Conservation (phyloP, 2,329 filamentous ascomycete species). For the Colletotrichum gigasporum region DNA sequence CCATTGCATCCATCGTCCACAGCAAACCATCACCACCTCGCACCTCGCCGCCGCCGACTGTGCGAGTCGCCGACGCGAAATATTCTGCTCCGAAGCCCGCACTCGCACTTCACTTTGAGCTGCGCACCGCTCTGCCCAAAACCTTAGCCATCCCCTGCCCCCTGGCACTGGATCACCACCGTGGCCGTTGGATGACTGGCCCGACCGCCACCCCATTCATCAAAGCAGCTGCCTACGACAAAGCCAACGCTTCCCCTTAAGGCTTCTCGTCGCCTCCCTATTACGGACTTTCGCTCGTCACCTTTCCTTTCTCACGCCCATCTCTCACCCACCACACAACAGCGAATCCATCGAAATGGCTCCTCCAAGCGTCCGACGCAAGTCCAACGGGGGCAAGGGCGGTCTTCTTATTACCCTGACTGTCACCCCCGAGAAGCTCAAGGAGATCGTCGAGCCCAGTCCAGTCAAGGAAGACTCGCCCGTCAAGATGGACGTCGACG, state of each 20-base stretch:
- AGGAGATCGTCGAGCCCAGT: slow-evolving; percentile 57
- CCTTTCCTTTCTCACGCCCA: background rate
- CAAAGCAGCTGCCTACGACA: slow-evolving; percentile 29
- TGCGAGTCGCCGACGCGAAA: slow-evolving; percentile 29
- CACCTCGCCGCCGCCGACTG: slow-evolving; percentile 18
- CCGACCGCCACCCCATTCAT: slow-evolving; percentile 31
- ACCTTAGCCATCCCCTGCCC: slow-evolving; percentile 24
- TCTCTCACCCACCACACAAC: background rate
- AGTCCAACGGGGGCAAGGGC: slow-evolving; percentile 35
- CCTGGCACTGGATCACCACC: slow-evolving; percentile 23
- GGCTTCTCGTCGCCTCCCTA: slow-evolving; percentile 10
- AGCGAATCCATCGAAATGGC: slow-evolving; percentile 27
- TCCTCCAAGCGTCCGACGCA: slow-evolving; percentile 30
- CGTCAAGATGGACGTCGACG: slow-evolving; percentile 43
- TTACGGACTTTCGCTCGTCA: slow-evolving; percentile 10
- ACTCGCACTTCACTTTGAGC: too few species aligned
- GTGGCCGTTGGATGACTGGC: slow-evolving; percentile 29
- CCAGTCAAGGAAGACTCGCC: slow-evolving; percentile 55
- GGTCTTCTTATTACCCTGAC: slow-evolving; percentile 61
- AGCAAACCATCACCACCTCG: slow-evolving; percentile 31
- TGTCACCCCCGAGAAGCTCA: slow-evolving; percentile 60
- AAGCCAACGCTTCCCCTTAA: slow-evolving; percentile 20
- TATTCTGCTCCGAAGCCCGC: slow-evolving; percentile 21
- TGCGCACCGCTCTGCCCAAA: slow-evolving; percentile 9
- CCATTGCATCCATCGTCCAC: slow-evolving; percentile 28